Evolutionary conservation across 257 asterid species (phyloP).

Genomic region (Haberlea rhodopensis): DNA sequence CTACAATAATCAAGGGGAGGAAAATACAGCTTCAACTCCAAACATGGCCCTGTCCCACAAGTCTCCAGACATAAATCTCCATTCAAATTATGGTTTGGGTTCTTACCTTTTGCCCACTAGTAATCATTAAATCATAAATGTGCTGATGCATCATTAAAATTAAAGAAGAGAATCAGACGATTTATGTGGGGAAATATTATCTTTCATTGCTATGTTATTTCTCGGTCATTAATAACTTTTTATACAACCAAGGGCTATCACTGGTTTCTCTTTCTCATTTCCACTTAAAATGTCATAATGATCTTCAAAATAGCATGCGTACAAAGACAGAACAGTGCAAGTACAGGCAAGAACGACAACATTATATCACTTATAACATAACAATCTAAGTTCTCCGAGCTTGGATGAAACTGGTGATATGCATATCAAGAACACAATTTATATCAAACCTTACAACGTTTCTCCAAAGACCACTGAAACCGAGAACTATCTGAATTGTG

Average conservation of each 20-base stretch:
- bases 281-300: neutral
- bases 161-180: neutral
- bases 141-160: neutral
- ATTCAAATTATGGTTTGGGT: neutral
- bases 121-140: neutral
- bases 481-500: conserved; percentile 72
- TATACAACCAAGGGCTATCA: neutral
- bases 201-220: neutral
- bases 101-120: neutral
- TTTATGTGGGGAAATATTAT: neutral
- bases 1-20: too few relatives aligned
- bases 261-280: neutral
- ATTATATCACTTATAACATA: neutral
- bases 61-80: neutral
- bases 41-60: too few relatives aligned
- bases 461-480: conserved; percentile 95
- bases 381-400: conserved; percentile 9
- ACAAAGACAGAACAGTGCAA: too few relatives aligned
- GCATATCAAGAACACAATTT: conserved; percentile 1
- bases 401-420: neutral
- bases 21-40: too few relatives aligned
- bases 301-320: neutral
- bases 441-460: conserved; percentile 53
- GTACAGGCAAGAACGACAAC: neutral
- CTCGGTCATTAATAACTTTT: neutral